Evolutionary conservation across 2,329 filamentous ascomycete genomes (phyloP).

Genomic region (Calonectria ilicicola): DNA sequence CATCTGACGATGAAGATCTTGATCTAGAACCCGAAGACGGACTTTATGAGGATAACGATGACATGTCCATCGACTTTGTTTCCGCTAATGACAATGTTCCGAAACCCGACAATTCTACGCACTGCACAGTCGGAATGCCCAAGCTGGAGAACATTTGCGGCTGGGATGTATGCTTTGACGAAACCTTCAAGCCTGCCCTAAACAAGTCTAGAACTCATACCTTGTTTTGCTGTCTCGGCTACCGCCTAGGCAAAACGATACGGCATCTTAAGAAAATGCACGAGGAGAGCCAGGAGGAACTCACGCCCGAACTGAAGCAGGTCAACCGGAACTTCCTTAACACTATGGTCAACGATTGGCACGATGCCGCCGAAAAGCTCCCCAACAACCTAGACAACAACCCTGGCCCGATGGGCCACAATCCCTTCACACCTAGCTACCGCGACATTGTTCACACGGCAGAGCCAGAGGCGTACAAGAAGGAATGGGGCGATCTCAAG

Average conservation of each 20-base stretch:
- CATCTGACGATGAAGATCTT: not conserved
- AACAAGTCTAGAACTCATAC: slow-evolving; percentile 18
- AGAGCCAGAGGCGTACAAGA: slow-evolving; percentile 40
- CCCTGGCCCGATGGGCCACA: not conserved
- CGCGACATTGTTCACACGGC: slow-evolving; percentile 47
- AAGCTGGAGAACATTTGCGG: slow-evolving; percentile 21
- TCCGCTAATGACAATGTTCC: slow-evolving; percentile 29
- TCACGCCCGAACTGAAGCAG: slow-evolving; percentile 23
- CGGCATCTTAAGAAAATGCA: slow-evolving; percentile 22
- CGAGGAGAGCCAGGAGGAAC: slow-evolving; percentile 13
- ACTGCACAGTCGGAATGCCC: slow-evolving; percentile 31
- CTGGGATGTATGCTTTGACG: not conserved
- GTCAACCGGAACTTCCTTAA: slow-evolving; percentile 28
- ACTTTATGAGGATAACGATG: not conserved
- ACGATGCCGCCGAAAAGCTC: slow-evolving; percentile 25
- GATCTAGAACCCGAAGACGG: not conserved
- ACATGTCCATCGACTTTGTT: slow-evolving; percentile 19
- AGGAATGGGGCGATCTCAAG: slow-evolving; percentile 11
- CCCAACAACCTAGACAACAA: slow-evolving; percentile 34
- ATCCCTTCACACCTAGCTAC: slow-evolving; percentile 34
- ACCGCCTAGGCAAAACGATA: slow-evolving; percentile 53
- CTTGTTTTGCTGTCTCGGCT: slow-evolving; percentile 48
- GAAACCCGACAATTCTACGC: slow-evolving; percentile 17
- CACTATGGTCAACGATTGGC: slow-evolving; percentile 27
- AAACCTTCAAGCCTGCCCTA: not conserved